A percentile compares a stretch with the other conserved stretches of the same genome.
phyloP scores from a whole-genome alignment of 129 eudicot genomes.

The Flaveria sonorensis region DNA sequence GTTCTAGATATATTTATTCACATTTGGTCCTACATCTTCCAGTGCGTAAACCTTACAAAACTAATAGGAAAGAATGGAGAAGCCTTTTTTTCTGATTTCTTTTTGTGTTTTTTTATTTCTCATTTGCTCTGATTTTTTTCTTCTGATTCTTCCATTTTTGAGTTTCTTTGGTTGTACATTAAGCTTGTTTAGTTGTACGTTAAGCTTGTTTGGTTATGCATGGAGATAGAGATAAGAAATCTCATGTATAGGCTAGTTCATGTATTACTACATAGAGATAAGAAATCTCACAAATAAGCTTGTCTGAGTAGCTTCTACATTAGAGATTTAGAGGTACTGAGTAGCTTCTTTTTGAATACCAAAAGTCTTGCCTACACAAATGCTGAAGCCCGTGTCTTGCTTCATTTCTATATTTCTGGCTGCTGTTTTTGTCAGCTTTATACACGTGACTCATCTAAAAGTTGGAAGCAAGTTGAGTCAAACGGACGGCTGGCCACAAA shows the following conservation, averaged over 20 bases:
- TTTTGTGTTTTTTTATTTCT: background rate
- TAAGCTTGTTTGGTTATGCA: no score
- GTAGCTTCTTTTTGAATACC: no score
- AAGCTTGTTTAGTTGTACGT: background rate
- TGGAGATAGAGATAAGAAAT: no score
- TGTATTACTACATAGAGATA: no score
- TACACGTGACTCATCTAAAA: constrained; percentile 68
- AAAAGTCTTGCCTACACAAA: no score
- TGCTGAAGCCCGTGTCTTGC: background rate
- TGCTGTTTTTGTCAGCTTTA: constrained; percentile 51
- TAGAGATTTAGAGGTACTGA: no score
- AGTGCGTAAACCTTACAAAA: background rate
- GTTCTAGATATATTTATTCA: background rate
- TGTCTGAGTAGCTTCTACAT: no score
- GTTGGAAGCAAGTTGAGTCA: constrained; percentile 74
- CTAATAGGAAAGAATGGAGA: background rate
- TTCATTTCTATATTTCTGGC: background rate
- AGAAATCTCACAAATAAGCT: no score
- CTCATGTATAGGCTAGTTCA: no score
- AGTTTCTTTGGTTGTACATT: background rate
- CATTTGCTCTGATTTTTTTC: background rate
- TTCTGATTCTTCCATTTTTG: background rate
- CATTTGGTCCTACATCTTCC: background rate
- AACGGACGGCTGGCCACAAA: constrained; percentile 58
- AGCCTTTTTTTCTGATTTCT: background rate